Conservation (phyloP, 345 rosid species). For the Syzygium aromaticum region DNA sequence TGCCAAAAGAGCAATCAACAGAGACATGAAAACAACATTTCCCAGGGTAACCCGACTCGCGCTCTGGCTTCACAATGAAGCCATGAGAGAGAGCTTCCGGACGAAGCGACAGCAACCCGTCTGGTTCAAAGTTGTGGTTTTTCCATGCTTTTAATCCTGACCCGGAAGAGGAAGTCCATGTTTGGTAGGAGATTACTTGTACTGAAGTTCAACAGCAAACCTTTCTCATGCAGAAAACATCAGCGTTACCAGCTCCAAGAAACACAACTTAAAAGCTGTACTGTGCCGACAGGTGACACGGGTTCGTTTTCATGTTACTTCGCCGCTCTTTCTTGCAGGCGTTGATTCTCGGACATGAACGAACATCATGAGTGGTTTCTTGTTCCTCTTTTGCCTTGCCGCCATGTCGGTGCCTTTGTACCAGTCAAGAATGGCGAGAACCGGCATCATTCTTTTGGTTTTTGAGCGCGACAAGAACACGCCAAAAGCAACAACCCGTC, state of each 20-base stretch:
- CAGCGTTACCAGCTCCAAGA: not conserved
- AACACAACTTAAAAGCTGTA: not conserved
- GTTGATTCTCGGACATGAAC: not conserved
- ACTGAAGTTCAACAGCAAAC: not conserved
- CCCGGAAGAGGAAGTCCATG: not conserved
- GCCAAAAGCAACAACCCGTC: not conserved
- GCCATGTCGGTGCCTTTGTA: not conserved
- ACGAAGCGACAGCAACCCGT: not conserved
- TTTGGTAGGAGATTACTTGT: not conserved
- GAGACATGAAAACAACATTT: not conserved
- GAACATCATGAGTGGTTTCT: not conserved
- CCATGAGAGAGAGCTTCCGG: not conserved
- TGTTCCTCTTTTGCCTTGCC: not conserved
- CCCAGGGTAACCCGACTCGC: not conserved
- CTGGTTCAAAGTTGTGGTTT: not conserved
- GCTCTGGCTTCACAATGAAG: not conserved
- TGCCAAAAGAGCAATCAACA: constrained; percentile 10
- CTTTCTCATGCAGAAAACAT: not conserved
- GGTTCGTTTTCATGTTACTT: not conserved
- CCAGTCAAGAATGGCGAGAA: not conserved
- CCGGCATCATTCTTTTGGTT: not conserved
- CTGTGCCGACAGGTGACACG: not conserved
- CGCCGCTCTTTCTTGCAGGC: not conserved
- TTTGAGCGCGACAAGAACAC: not conserved
- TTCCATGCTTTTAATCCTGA: not conserved